Conservation (phyloP, 148 eudicot genomes). For the Fagopyrum homotropicum region DNA sequence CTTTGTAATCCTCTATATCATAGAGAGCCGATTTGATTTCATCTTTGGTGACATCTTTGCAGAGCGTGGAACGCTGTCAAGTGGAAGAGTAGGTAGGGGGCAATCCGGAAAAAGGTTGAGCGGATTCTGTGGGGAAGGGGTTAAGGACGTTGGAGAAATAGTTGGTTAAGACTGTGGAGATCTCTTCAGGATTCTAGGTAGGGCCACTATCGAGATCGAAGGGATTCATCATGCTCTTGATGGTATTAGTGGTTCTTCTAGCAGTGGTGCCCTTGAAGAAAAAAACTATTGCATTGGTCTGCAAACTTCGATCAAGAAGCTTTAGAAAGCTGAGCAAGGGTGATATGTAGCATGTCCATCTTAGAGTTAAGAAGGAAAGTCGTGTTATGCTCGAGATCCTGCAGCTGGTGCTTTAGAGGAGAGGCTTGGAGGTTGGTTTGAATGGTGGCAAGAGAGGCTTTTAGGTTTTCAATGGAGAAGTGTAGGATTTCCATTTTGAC, state of each 20-base stretch:
- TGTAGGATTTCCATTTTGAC: too few relatives aligned
- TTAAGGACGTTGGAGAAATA: neutral
- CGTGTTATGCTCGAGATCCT: too few relatives aligned
- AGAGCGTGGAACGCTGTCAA: neutral
- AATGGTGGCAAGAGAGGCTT: too few relatives aligned
- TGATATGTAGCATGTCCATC: neutral
- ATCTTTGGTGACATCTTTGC: neutral
- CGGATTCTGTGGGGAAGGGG: neutral
- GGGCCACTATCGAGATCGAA: neutral
- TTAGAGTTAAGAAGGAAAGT: neutral
- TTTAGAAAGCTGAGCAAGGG: too few relatives aligned
- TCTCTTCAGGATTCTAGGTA: too few relatives aligned
- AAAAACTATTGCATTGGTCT: neutral
- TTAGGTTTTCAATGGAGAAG: too few relatives aligned
- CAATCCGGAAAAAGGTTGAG: neutral
- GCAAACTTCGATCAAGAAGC: too few relatives aligned
- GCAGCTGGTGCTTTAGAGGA: too few relatives aligned
- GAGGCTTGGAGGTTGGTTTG: too few relatives aligned
- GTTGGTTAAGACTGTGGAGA: neutral
- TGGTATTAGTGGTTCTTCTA: too few relatives aligned
- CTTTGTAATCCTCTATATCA: neutral
- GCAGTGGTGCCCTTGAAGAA: neutral
- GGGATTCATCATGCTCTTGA: too few relatives aligned
- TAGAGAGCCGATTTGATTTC: neutral
- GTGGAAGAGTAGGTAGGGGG: neutral